A percentile compares a stretch with the other conserved stretches of the same genome.
Conservation (phyloP, 2,329 filamentous ascomycete genomes). For the Monosporascus sp. region DNA sequence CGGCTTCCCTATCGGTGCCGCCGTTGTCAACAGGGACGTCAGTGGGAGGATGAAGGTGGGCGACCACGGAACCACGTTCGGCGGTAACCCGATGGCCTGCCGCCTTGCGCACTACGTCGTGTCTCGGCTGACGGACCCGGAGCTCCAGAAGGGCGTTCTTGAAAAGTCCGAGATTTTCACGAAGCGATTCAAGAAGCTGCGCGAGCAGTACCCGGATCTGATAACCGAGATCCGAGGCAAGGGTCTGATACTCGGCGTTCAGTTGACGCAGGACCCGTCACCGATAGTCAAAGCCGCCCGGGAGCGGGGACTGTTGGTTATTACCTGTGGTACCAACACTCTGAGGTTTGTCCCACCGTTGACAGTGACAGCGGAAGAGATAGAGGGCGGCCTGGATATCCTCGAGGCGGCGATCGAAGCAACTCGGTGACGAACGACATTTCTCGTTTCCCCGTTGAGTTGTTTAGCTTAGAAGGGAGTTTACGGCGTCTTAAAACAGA, state of each 20-base stretch:
- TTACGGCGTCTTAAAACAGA: background rate
- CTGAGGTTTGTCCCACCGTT: slow-evolving; percentile 87
- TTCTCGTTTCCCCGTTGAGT: background rate
- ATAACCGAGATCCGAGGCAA: slow-evolving; percentile 76
- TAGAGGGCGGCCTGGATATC: slow-evolving; percentile 70
- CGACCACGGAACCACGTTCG: slow-evolving; percentile 92
- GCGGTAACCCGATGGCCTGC: slow-evolving; percentile 83
- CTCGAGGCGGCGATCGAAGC: slow-evolving; percentile 61
- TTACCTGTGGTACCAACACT: slow-evolving; percentile 90
- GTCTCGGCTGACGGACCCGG: slow-evolving; percentile 64
- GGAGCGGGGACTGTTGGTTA: slow-evolving; percentile 81
- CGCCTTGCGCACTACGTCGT: slow-evolving; percentile 85
- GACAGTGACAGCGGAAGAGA: slow-evolving; percentile 74
- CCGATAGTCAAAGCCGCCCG: slow-evolving; percentile 78
- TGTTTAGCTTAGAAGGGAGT: background rate
- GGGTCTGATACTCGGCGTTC: slow-evolving; percentile 82
- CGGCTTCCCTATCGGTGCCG: slow-evolving; percentile 90
- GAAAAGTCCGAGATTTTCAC: slow-evolving; percentile 55
- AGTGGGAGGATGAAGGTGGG: slow-evolving; percentile 62
- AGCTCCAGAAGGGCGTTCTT: slow-evolving; percentile 65
- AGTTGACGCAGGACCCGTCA: slow-evolving; percentile 69
- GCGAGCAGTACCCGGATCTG: slow-evolving; percentile 55
- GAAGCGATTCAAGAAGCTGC: slow-evolving; percentile 43
- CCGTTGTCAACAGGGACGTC: slow-evolving; percentile 56
- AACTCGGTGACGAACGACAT: slow-evolving; percentile 20